A percentile compares a stretch with the other conserved stretches of the same genome.
phyloP scores from a whole-genome alignment of 805 yeast species.

The Geotrichum ghanense region DNA sequence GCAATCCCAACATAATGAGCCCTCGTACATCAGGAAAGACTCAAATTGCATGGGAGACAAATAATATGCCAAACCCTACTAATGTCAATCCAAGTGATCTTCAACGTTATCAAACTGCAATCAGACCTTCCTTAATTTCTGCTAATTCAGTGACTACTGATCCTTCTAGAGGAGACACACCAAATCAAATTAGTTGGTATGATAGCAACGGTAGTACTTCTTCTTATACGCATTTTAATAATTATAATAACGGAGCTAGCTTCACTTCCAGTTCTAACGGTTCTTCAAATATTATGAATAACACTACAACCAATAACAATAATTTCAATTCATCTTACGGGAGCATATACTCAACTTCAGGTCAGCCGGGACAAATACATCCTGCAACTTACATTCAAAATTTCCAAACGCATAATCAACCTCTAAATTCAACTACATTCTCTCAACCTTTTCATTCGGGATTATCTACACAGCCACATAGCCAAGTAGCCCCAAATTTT shows the following conservation, averaged over 20 bases:
- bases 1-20: too few relatives aligned
- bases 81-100: too few relatives aligned
- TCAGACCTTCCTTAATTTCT: too few relatives aligned
- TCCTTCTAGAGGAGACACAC: neutral
- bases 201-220: neutral
- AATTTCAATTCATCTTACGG: neutral
- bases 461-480: neutral
- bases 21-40: neutral
- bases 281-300: too few relatives aligned
- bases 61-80: neutral
- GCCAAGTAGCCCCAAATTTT: neutral
- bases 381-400: too few relatives aligned
- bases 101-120: neutral
- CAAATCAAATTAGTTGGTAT: neutral
- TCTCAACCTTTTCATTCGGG: too few relatives aligned
- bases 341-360: neutral
- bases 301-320: neutral
- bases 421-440: too few relatives aligned
- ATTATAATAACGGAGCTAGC: too few relatives aligned
- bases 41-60: neutral
- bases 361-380: neutral
- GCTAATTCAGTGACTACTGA: too few relatives aligned
- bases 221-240: neutral
- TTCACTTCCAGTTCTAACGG: too few relatives aligned
- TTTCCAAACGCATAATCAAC: too few relatives aligned